phyloP scores from a whole-genome alignment of 495 filamentous ascomycete species.

The Viridothelium virens region DNA sequence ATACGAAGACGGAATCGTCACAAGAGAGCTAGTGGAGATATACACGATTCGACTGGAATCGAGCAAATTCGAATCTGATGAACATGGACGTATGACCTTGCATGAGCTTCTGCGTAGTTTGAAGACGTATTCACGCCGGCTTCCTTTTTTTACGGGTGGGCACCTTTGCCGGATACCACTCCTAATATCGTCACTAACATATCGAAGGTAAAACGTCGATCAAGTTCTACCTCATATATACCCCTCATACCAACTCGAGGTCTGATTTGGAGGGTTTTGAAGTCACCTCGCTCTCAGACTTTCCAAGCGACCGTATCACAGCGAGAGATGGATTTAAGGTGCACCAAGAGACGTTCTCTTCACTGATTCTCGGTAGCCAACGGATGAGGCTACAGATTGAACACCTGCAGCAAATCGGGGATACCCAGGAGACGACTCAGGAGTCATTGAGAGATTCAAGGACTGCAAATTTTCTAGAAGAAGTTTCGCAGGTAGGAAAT shows the following conservation, averaged over 20 bases:
- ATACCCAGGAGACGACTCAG: slow-evolving; percentile 6
- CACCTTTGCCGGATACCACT: background rate
- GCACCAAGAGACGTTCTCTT: background rate
- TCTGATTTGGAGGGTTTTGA: background rate
- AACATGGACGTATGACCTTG: background rate
- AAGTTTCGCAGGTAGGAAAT: background rate
- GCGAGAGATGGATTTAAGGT: slow-evolving; percentile 2
- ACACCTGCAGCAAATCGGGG: background rate
- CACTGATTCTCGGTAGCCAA: background rate
- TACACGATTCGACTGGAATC: background rate
- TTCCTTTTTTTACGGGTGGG: background rate
- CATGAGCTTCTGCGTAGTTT: background rate
- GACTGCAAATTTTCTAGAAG: background rate
- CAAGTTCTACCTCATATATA: background rate
- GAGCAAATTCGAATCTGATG: background rate
- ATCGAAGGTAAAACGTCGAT: background rate
- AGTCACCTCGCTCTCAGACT: background rate
- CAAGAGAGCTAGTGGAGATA: slow-evolving; percentile 2
- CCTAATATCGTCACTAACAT: background rate
- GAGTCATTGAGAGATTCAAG: background rate
- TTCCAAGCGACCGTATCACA: background rate
- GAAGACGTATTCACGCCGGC: background rate
- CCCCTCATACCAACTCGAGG: background rate
- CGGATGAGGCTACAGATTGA: slow-evolving; percentile 5
- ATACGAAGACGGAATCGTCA: background rate